Percentiles rank a stretch among this genome's conserved stretches.
Evolutionary conservation across 257 asterid genomes (phyloP).

Genomic region (Knoxia roxburghii): DNA sequence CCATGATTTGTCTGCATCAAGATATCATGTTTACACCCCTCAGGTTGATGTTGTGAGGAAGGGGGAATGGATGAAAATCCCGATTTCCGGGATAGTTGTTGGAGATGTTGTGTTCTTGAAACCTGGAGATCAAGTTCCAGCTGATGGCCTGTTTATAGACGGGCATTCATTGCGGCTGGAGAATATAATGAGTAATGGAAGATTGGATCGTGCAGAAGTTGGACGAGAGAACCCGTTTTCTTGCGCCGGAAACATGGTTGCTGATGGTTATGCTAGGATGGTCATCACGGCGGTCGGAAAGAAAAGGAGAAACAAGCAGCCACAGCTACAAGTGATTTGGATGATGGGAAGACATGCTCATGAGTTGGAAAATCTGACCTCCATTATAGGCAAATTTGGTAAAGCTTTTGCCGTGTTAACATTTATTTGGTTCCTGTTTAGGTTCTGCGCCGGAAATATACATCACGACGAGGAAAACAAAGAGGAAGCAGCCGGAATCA

Average conservation of each 20-base stretch:
- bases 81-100: conserved; percentile 3
- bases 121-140: conserved; percentile 24
- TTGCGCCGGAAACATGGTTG: conserved; percentile 7
- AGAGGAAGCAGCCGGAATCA: background rate
- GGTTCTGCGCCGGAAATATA: conserved; percentile 9
- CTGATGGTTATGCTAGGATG: conserved; percentile 16
- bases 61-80: background rate
- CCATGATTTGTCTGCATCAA: conserved; percentile 6
- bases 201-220: background rate
- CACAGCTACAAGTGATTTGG: background rate
- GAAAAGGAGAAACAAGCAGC: background rate
- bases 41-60: conserved; percentile 18
- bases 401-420: conserved; percentile 9
- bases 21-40: conserved; percentile 1
- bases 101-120: conserved; percentile 20
- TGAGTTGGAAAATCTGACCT: conserved; percentile 8
- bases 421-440: conserved; percentile 9
- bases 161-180: conserved; percentile 16
- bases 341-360: conserved; percentile 1
- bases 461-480: conserved; percentile 1
- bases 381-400: background rate
- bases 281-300: conserved; percentile 20
- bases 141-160: conserved; percentile 19
- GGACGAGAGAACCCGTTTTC: conserved; percentile 15
- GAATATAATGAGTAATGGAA: background rate